These are phyloP conservation scores for Rhododendron mucronatum DNA, from an alignment of 148 eudicot genomes.

Conservation along the genomic window DNA sequence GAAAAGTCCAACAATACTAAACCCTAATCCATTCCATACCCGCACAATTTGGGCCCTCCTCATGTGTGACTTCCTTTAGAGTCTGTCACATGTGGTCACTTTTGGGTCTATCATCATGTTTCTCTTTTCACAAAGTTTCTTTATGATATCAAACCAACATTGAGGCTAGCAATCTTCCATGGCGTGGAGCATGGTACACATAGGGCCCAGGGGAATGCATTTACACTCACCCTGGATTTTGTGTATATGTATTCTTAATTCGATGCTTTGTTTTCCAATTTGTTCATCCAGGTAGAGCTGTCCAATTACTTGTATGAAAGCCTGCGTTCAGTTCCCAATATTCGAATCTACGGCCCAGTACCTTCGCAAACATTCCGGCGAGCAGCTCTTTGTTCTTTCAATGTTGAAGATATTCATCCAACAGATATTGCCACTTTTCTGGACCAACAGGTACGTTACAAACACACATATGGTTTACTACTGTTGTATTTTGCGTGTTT, in stretches of 20 bases:
- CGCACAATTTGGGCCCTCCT: neutral
- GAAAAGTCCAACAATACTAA: neutral
- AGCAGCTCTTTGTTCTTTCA: constrained; percentile 89
- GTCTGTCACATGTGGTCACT: neutral
- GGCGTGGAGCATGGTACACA: neutral
- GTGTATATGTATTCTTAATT: neutral
- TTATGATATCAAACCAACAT: neutral
- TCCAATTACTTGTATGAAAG: constrained; percentile 60
- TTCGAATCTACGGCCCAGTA: constrained; percentile 76
- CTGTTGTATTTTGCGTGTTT: neutral
- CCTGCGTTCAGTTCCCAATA: constrained; percentile 53
- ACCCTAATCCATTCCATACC: neutral
- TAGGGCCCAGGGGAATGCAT: neutral
- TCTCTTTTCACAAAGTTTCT: neutral
- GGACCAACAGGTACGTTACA: constrained; percentile 72
- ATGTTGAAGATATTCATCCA: constrained; percentile 71
- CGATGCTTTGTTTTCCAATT: neutral
- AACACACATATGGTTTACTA: neutral
- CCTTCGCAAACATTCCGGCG: constrained; percentile 62
- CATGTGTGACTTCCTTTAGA: neutral
- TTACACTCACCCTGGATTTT: neutral
- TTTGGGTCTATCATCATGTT: neutral
- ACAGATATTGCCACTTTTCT: constrained; percentile 85
- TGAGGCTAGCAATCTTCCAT: neutral
- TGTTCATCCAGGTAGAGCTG: constrained; percentile 55